Evolutionary conservation across 345 rosid species (phyloP), one percentile per base, ranked within the genome.

Genomic region (Salix suchowensis): DNA sequence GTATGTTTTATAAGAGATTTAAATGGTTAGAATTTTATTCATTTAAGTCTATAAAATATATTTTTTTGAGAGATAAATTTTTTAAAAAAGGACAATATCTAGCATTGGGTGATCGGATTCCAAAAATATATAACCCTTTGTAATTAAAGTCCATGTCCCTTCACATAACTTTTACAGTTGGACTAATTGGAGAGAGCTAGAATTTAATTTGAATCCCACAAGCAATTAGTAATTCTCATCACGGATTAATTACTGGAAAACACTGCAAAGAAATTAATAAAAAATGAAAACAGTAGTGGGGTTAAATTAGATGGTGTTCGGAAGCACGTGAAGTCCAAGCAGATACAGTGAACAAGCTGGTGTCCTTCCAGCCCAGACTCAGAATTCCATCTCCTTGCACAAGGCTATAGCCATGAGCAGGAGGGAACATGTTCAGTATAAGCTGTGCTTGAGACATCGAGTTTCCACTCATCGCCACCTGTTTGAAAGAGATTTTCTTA

Each of bases 391-490:
- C 92, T 37, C 88, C 91, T 74, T 83, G 92, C 2, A 79, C 86
- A 23, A 91, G 89, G 73, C 85, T 84, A 28, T 89, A 91, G 1
- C 92, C 95, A 72, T 88, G 87, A 8, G 80, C 89, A 11, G 89
- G 84, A 28, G 91, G 88, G 70, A 88, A 91, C 88, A 88, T 89
- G 84, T 88, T 91, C 10, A 89, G 32, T 76, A 88, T 88, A 4
- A 91, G 87, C 61, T 89, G 92, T 8, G 95, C 95, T 75, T 91
- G 92, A 4, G 95, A 91, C 95, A 88, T 83, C 0, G 92, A 86
- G 77, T 84, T 88, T 26, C 83, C 81, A 55, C 92, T 91, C 90
- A 89, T 89, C 2, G 90, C 88, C 19, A 88, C 77, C 73, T 84
- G 90, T 34, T 70, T 37, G 36, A 87, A 88, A 7, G 85, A 50